A percentile compares a stretch with the other conserved stretches of the same genome.
Conservation (phyloP, 2,329 filamentous ascomycete species). For the Penicillium sp. region DNA sequence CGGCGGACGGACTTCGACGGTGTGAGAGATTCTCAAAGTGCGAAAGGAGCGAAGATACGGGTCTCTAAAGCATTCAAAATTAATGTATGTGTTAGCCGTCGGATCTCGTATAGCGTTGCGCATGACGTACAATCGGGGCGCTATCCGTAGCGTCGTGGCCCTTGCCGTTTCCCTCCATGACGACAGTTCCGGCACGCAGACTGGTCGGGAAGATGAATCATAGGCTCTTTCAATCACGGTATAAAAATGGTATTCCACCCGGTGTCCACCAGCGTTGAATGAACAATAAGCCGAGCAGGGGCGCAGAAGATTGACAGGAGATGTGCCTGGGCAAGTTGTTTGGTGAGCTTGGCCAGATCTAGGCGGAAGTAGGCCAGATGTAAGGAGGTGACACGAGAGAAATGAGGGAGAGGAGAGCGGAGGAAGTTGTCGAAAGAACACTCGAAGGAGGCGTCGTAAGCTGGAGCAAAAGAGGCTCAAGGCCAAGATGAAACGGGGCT, state of each 20-base stretch:
- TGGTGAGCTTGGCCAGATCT: slow-evolving; percentile 10
- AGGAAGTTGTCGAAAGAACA: neutral
- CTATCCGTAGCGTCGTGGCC: slow-evolving; percentile 41
- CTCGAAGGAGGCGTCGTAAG: neutral
- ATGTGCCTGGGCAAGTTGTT: slow-evolving; percentile 7
- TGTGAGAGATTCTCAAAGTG: slow-evolving; percentile 55
- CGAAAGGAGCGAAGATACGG: slow-evolving; percentile 54
- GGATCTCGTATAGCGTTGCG: slow-evolving; percentile 6
- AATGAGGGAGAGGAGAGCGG: slow-evolving; percentile 1
- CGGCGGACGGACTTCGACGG: slow-evolving; percentile 36
- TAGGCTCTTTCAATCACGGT: slow-evolving; percentile 28
- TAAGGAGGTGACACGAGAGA: slow-evolving; percentile 7
- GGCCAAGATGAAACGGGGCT: slow-evolving; percentile 10
- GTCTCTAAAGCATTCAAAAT: slow-evolving; percentile 39
- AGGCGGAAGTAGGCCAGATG: slow-evolving; percentile 14
- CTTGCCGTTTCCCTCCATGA: slow-evolving; percentile 43
- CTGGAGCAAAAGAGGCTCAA: neutral
- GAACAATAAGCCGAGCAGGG: neutral
- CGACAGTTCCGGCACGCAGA: slow-evolving; percentile 30
- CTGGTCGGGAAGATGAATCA: slow-evolving; percentile 31
- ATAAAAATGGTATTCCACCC: neutral
- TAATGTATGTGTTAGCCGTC: slow-evolving; percentile 1
- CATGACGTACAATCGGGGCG: slow-evolving; percentile 42
- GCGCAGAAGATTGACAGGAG: slow-evolving; percentile 12
- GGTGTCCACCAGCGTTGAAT: neutral